Evolutionary conservation across 2,329 filamentous ascomycete genomes (phyloP), one percentile per base, ranked within the genome.

Genomic region (Neofusicoccum parvum): DNA sequence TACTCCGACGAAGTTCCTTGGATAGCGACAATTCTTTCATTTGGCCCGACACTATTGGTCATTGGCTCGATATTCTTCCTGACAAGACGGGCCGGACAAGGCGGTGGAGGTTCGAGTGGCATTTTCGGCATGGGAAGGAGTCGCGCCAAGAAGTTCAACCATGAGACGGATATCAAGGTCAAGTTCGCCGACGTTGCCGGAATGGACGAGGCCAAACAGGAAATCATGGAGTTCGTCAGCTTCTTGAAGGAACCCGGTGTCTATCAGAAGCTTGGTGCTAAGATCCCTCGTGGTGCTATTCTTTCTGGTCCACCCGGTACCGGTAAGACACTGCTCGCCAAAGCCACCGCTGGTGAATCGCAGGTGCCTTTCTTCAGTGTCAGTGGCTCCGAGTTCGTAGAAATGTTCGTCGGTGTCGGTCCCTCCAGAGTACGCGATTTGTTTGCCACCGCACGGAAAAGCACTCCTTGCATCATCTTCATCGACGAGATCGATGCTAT

Each of bases 401-500:
- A 99, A 81, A 99, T 99, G 94, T 99, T 99, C 76, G 95, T 99
- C 60, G 95, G 95, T 87, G 95, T 99, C 67, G 95, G 95, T 79
- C 92, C 95, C 20, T 98, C 94, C 36, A 88, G 95, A 79, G 95
- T 99, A 59, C 89, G 95, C 72, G 95, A 99, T 78, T 82, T 99
- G 62, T 99, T 99, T 74, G 89, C 92, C 65, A 97, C 92, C 72
- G 95, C 95, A 17, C 88, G 95, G 66, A 98, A 98, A 84, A 96
- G 92, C 79, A 92, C 95, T 0, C 95, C 95, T 3, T 99, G 95
- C 81, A 99, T 99, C 79, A 96, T 99, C 79, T 99, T 99, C 83
- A 98, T 99, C 70, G 95, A 99, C 76, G 95, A 99, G 80, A 99
- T 99, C 72, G 95, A 99, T 77, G 95, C 95, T 66, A 97, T 99